Base-by-base conservation (phyloP, 306 rosid genomes). In the Carpinus fangiana region DNA sequence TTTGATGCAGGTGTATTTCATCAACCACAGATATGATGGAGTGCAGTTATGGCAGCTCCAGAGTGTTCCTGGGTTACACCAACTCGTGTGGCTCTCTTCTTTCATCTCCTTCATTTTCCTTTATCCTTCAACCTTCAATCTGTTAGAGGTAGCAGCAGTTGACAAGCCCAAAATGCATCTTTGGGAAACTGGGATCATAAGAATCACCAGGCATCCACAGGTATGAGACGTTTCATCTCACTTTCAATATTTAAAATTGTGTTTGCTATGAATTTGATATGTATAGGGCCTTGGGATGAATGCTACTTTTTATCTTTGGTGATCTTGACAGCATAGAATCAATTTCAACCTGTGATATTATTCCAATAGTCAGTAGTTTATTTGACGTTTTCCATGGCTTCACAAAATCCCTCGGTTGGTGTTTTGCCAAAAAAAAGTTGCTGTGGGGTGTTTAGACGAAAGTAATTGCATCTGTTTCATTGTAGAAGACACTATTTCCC, bases 101-200 rank as follows among this genome's bases (percentile, higher is more conserved):
- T 92, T 95, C 79, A 46, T 92, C 80, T 92, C 98, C n/a, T 95
- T 95, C 90, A 50, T 91, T 80, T 87, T 95, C 76, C 86, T 95
- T 38, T 95, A 95, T 74, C 98, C 98, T 34, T 92, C 98, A 6
- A 95, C 98, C 51, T 95, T 95, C 78, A 95, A 95, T 86, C 93
- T 95, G 64, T 76, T 95, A 72, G 98, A 95, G 83, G 97, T 95
- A 31, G 98, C 98, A 2, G 98, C 98, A 21, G 97, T 95, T 75
- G 98, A 95, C 87, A 95, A 95, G 88, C 98, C 98, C 68, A 91
- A 95, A 83, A 78, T 95, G 88, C 98, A 95, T 87, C 97, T 95
- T 67, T 95, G 96, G 93, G 98, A 95, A 87, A 90, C 97, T 73
- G 98, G 98, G 80, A 88, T 95, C 53, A 92, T 95, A 66, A 92